Percentiles rank a stretch among this genome's conserved stretches.
These are phyloP conservation scores for Pachyrhizus erosus DNA, from an alignment of 306 rosid genomes.

Conservation along the genomic window DNA sequence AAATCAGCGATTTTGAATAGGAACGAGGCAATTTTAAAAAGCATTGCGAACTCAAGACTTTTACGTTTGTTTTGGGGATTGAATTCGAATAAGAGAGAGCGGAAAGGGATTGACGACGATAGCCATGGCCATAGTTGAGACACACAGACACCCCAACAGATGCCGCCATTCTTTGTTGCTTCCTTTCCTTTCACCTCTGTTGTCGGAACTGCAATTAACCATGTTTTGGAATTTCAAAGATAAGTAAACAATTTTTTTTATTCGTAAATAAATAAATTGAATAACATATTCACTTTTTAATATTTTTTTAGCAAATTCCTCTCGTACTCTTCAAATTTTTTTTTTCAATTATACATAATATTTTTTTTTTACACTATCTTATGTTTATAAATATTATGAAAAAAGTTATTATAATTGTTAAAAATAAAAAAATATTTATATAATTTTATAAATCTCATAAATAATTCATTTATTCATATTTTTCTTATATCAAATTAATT, in stretches of 20 bases:
- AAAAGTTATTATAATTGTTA: too few relatives aligned
- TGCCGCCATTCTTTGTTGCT: slow-evolving; percentile 44
- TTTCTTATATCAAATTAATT: not conserved
- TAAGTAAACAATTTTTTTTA: not conserved
- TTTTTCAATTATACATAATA: too few relatives aligned
- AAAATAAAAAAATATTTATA: too few relatives aligned
- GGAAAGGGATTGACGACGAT: slow-evolving; percentile 10
- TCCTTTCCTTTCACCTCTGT: not conserved
- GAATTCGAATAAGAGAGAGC: not conserved
- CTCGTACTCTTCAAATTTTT: too few relatives aligned
- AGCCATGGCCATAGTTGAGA: slow-evolving; percentile 26
- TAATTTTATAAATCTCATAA: too few relatives aligned
- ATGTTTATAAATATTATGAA: too few relatives aligned
- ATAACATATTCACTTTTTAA: not conserved
- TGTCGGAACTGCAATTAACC: not conserved
- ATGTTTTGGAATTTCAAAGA: not conserved
- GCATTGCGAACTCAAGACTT: not conserved
- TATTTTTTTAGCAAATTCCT: too few relatives aligned
- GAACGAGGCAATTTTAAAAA: not conserved
- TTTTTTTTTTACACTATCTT: too few relatives aligned
- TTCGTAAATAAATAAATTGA: not conserved
- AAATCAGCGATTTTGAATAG: not conserved
- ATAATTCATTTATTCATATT: not conserved
- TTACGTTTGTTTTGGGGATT: not conserved
- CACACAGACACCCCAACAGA: slow-evolving; percentile 22